Conservation (phyloP, 2,329 filamentous ascomycete genomes). For the Colletotrichum higginsianum region DNA sequence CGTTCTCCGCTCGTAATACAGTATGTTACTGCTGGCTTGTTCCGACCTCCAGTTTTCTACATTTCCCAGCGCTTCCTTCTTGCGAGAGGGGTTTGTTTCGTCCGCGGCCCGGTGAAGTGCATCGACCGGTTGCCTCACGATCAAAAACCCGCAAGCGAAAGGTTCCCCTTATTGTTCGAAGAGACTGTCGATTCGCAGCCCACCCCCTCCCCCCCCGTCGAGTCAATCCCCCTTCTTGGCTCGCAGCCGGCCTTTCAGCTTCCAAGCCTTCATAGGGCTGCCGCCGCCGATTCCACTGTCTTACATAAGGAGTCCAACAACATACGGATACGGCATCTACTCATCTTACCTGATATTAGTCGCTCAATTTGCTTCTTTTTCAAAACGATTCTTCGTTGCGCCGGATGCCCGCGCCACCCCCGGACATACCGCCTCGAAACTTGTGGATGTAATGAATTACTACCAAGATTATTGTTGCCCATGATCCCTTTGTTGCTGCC, state of each 20-base stretch:
- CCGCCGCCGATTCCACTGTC: constrained; percentile 6
- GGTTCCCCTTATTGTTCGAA: too few species aligned
- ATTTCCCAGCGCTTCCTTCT: not conserved
- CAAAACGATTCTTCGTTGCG: constrained; percentile 4
- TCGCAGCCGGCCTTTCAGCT: constrained; percentile 9
- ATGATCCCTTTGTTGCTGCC: not conserved
- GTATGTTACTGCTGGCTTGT: constrained; percentile 3
- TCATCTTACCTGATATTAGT: constrained; percentile 18
- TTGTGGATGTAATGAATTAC: not conserved
- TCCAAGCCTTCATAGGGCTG: constrained; percentile 16
- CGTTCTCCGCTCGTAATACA: constrained; percentile 14
- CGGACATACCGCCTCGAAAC: constrained; percentile 4
- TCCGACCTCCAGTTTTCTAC: constrained; percentile 16
- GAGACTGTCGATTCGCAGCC: not conserved
- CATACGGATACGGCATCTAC: not conserved
- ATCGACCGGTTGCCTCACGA: not conserved
- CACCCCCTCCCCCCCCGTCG: not conserved
- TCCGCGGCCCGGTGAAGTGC: constrained; percentile 2
- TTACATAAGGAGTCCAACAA: constrained; percentile 8
- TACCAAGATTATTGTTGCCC: too few species aligned
- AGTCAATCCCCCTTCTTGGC: constrained; percentile 26
- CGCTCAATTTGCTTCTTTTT: not conserved
- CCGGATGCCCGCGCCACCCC: constrained; percentile 1
- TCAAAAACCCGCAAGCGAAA: not conserved
- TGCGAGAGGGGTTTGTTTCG: constrained; percentile 1